Evolutionary conservation across 2,329 filamentous ascomycete species (phyloP), one percentile per base, ranked within the genome.

Genomic region (Chrysosporium queenslandicum): DNA sequence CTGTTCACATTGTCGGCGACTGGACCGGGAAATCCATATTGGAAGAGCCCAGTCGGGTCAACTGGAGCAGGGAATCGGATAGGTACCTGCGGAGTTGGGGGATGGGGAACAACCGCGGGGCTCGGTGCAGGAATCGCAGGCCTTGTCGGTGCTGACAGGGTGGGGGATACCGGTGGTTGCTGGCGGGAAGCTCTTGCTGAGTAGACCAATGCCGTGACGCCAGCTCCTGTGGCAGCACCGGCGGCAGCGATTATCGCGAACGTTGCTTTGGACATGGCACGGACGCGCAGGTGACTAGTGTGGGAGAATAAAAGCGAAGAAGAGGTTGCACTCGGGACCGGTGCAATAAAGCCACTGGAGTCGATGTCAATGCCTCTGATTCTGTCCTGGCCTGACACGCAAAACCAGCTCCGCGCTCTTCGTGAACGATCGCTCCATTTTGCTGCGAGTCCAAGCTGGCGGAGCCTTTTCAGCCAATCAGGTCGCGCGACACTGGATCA

Each of bases 21-120:
- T 29, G 92, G 92, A 54, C 92, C 92, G 0, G 92, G 91, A 71
- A 97, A 96, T 63, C 92, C 86, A 66, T 91, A 91, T 60, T 89
- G 79, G 69, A 89, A 86, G 59, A 91, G 77, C 11, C 86, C 86
- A 34, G 82, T 73, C 3, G 87, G 86, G 68, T 91, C 78, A 63
- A 90, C 85, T 32, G 78, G 80, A 9, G 71, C 45, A 29, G 66
- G 55, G 34, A 62, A 56, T 43, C 67, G 59, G 4, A 63, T 59
- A 16, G 66, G 64, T 41, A 61, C 56, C 9, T 63, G 60, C 16
- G 65, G 56, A 58, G 61, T 58, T 59, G 66, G 55, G 56, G 61
- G 62, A 53, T 50, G 59, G 63, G 61, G 57, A 60, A 59, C 62
- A 59, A 55, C 52, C 27, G 60, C 52, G 32, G 56, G 50, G 43